These are phyloP conservation scores for Sutorius eximius DNA, from an alignment of 1,284 basidiomycete genomes.

Conservation along the genomic window DNA sequence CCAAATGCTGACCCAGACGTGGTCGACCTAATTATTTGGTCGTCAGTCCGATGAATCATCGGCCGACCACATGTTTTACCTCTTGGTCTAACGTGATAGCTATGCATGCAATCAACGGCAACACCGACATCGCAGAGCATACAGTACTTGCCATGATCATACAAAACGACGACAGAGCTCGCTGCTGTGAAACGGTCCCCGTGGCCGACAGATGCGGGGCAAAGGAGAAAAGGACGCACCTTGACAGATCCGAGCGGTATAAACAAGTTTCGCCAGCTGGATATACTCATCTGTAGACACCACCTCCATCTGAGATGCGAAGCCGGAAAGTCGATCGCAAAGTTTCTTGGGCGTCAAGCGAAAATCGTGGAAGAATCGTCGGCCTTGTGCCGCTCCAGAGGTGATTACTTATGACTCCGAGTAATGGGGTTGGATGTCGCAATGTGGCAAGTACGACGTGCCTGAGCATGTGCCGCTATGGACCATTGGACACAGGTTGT, in stretches of 20 bases:
- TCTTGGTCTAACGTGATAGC: conserved; percentile 4
- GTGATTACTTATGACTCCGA: neutral
- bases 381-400: neutral
- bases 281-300: neutral
- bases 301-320: neutral
- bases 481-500: neutral
- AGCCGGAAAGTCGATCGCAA: neutral
- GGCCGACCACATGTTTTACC: neutral
- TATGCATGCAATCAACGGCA: neutral
- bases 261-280: neutral
- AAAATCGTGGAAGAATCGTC: neutral
- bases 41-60: neutral
- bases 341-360: neutral
- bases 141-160: conserved; percentile 1
- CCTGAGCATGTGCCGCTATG: neutral
- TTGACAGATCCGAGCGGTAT: neutral
- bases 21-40: conserved; percentile 9
- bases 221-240: neutral
- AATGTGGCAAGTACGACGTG: neutral
- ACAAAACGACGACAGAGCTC: neutral
- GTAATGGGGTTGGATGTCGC: neutral
- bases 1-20: conserved; percentile 17
- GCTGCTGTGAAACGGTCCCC: neutral
- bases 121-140: neutral
- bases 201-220: neutral